phyloP scores from a whole-genome alignment of 352 stramenopile species.

The Aphanomyces invadans region DNA sequence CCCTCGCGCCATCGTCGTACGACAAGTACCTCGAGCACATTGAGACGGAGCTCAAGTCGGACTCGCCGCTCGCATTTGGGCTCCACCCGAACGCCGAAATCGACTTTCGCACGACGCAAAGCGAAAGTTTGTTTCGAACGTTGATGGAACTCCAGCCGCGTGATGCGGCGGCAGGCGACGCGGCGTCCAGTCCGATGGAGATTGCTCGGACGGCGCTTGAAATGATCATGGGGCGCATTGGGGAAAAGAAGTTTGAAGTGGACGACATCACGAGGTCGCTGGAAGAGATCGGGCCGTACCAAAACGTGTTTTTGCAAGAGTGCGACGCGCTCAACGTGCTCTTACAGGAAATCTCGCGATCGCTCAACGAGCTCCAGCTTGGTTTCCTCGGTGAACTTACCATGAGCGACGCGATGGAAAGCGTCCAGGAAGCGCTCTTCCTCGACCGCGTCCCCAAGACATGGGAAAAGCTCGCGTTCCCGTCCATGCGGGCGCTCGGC shows the following conservation, averaged over 20 bases:
- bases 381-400: conserved; percentile 96
- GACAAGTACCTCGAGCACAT: conserved; percentile 98
- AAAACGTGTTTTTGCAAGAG: conserved; percentile 98
- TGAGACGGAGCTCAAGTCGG: conserved; percentile 91
- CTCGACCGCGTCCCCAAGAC: conserved; percentile 87
- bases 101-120: conserved; percentile 96
- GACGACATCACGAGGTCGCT: conserved; percentile 91
- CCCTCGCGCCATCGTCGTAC: conserved; percentile 91
- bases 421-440: conserved; percentile 91
- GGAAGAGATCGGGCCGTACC: conserved; percentile 92
- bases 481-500: conserved; percentile 82
- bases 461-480: conserved; percentile 94
- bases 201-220: conserved; percentile 86
- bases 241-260: conserved; percentile 96
- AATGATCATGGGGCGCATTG: conserved; percentile 92
- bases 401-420: conserved; percentile 97
- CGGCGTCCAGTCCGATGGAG: conserved; percentile 86
- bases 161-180: conserved; percentile 79
- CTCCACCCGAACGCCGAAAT: conserved; percentile 98
- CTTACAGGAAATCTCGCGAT: conserved; percentile 92
- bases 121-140: conserved; percentile 92
- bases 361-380: conserved; percentile 94
- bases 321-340: conserved; percentile 97
- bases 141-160: conserved; percentile 94
- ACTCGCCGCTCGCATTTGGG: conserved; percentile 96